Conservation (phyloP, 352 stramenopile genomes). For the Phytopythium litorale region DNA sequence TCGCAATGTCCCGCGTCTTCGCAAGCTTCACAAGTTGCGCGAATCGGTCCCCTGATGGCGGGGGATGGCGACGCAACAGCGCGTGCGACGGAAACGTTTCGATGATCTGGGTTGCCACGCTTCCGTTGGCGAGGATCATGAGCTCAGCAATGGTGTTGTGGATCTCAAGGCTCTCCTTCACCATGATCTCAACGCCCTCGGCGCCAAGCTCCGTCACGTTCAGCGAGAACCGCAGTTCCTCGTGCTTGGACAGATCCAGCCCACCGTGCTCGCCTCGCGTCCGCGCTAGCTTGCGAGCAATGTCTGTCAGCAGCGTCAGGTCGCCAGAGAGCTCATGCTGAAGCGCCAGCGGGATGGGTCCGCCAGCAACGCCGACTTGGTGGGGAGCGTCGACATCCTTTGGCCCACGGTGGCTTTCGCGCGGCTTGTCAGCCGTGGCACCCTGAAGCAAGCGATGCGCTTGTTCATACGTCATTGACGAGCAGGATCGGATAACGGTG, state of each 20-base stretch:
- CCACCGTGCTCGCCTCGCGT: conserved; percentile 62
- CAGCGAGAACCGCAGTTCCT: conserved; percentile 84
- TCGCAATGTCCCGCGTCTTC: conserved; percentile 59
- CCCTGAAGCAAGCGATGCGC: conserved; percentile 71
- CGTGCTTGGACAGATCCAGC: conserved; percentile 76
- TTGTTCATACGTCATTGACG: conserved; percentile 86
- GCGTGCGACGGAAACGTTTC: conserved; percentile 76
- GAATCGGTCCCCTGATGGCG: conserved; percentile 72
- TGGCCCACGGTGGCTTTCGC: conserved; percentile 7
- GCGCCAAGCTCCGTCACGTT: conserved; percentile 65
- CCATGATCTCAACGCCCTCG: conserved; percentile 78
- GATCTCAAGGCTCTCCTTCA: conserved; percentile 92
- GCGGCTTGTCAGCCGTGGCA: conserved; percentile 39
- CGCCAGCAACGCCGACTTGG: conserved; percentile 53
- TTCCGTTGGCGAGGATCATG: conserved; percentile 93
- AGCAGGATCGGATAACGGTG: conserved; percentile 95
- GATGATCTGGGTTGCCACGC: conserved; percentile 84
- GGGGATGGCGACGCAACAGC: conserved; percentile 84
- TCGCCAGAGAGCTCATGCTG: conserved; percentile 54
- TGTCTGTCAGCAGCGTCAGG: conserved; percentile 55
- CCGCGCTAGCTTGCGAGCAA: conserved; percentile 55
- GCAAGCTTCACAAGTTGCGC: conserved; percentile 69
- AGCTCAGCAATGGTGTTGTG: conserved; percentile 92
- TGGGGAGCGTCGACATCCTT: conserved; percentile 6
- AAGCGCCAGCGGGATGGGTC: conserved; percentile 48